Percentiles rank a stretch among this genome's conserved stretches.
phyloP scores from a whole-genome alignment of 805 yeast species.

The Saturnispora mendoncae region DNA sequence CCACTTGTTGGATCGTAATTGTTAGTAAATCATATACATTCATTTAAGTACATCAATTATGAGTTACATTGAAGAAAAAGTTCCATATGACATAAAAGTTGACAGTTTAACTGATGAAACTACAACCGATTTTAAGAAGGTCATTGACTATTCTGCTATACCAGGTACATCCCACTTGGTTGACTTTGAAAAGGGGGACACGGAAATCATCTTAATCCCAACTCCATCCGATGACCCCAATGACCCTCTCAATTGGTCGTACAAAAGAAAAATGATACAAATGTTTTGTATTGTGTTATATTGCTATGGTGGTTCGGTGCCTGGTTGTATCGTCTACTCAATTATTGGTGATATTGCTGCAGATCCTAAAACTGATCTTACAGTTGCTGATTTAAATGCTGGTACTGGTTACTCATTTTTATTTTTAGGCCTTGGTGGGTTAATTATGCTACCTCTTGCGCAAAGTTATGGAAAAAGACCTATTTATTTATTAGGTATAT shows the following conservation, averaged over 20 bases:
- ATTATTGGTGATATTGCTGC: constrained; percentile 23
- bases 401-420: constrained; percentile 34
- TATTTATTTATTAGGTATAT: constrained; percentile 26
- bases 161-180: constrained; percentile 48
- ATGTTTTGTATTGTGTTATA: constrained; percentile 37
- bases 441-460: constrained; percentile 32
- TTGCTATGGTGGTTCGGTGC: constrained; percentile 23
- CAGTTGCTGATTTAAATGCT: constrained; percentile 28
- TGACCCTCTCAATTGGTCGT: constrained; percentile 62
- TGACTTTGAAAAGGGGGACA: constrained; percentile 29
- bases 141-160: constrained; percentile 29
- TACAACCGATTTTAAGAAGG: neutral
- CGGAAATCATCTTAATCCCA: constrained; percentile 46
- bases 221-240: constrained; percentile 61
- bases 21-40: neutral
- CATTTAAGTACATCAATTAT: neutral
- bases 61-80: constrained; percentile 4
- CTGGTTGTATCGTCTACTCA: constrained; percentile 17
- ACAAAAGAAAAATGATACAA: constrained; percentile 37
- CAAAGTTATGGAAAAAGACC: constrained; percentile 34
- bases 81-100: constrained; percentile 1
- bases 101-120: constrained; percentile 1
- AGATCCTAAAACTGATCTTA: constrained; percentile 23
- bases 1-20: neutral
- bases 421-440: constrained; percentile 33